Evolutionary conservation across 345 rosid species (phyloP), one percentile per base, ranked within the genome.

Genomic region (Pseudoturritis turrita): DNA sequence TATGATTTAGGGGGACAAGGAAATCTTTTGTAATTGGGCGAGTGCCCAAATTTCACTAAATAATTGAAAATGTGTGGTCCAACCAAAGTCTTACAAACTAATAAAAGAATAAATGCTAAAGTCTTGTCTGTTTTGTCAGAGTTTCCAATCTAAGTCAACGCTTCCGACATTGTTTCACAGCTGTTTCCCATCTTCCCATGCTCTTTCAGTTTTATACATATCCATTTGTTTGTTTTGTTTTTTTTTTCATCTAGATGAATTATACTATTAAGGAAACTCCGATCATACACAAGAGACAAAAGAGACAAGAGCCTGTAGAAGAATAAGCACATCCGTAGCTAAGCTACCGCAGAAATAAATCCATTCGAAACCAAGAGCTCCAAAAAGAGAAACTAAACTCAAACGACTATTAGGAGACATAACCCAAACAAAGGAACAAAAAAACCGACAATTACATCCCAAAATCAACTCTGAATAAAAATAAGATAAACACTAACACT

Each of bases 91-190:
- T 51, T 62, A 41, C 55, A 61, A 17, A 60, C 59, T 37, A 41
- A 39, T 25, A 13, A 12, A 33, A 23, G 15, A 50, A 50, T 12
- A 39, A 22, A 59, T 70, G 59, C 58, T 40, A 52, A 62, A 72
- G 63, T 53, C 37, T 60, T 29, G 69, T 13, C 53, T 71, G 68
- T 40, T 39, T 23, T 54, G 64, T 72, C 57, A 72, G 77, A 63
- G 0, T 22, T 52, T 63, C 8, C 39, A 63, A 33, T 44, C 55
- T 22, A 63, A 72, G 77, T 72, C 77, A 63, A 72, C 70, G 51
- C 19, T 72, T 72, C 63, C 52, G 70, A 72, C 76, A 72, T 52
- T 29, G 62, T 22, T 72, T 14, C 40, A 72, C 77, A 72, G 77
- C 70, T 72, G 57, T 72, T 63, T 72, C 47, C 39, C 70, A 72